phyloP scores from a whole-genome alignment of 768 basidiomycete genomes.

The Saitozyma sp. region DNA sequence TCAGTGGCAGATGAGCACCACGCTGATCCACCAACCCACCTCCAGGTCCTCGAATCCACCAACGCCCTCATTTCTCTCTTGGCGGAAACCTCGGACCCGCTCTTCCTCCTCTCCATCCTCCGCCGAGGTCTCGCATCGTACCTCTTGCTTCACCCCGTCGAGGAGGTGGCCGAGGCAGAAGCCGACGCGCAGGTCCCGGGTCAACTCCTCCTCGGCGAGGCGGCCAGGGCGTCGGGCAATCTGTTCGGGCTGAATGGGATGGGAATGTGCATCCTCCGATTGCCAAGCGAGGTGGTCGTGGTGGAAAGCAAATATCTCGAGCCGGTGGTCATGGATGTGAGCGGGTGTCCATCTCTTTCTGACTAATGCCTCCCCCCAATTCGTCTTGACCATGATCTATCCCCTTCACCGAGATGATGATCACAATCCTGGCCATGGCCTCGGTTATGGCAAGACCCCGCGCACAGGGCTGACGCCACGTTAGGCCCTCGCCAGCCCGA shows the following conservation, averaged over 20 bases:
- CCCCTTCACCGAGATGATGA: no score
- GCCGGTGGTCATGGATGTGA: slow-evolving; percentile 31
- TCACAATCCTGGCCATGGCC: no score
- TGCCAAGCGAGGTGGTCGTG: slow-evolving; percentile 34
- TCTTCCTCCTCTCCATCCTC: slow-evolving; percentile 32
- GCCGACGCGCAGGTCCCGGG: no score
- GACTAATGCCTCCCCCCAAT: background rate
- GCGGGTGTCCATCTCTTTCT: slow-evolving; percentile 3
- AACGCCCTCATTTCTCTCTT: slow-evolving; percentile 38
- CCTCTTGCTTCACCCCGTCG: slow-evolving; percentile 13
- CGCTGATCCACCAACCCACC: no score
- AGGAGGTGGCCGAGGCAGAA: background rate
- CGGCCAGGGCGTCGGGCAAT: slow-evolving; percentile 19
- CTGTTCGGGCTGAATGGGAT: slow-evolving; percentile 37
- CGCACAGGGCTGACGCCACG: background rate
- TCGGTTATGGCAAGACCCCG: no score
- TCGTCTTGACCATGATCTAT: no score
- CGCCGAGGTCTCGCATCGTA: slow-evolving; percentile 14
- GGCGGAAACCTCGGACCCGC: slow-evolving; percentile 31
- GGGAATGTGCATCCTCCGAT: slow-evolving; percentile 35
- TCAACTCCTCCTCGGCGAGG: no score
- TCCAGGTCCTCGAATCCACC: slow-evolving; percentile 44
- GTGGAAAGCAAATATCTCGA: slow-evolving; percentile 29
- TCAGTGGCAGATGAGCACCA: background rate
- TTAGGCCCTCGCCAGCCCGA: slow-evolving; percentile 22